Evolutionary conservation across 169 alveolate species (phyloP).

Genomic region (Cryptosporidium sp.): DNA sequence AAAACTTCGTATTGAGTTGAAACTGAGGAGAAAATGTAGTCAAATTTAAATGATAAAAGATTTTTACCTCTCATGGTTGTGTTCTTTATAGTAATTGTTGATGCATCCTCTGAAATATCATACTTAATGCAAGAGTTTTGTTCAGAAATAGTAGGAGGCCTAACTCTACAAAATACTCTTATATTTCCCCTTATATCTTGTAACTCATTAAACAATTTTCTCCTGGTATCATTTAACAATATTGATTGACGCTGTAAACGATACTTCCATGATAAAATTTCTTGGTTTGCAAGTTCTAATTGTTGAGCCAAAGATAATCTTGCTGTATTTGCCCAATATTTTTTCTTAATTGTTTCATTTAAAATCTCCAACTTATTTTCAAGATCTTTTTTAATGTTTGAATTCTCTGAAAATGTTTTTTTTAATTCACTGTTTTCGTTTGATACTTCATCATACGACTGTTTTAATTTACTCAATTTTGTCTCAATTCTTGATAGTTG

Average conservation of each 20-base stretch:
- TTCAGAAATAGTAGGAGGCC: slow-evolving; percentile 76
- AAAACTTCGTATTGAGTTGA: slow-evolving; percentile 81
- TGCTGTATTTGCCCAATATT: slow-evolving; percentile 71
- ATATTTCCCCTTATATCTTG: slow-evolving; percentile 83
- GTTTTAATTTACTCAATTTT: not conserved
- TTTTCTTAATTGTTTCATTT: slow-evolving; percentile 53
- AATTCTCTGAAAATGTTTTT: not conserved
- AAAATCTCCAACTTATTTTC: slow-evolving; percentile 18
- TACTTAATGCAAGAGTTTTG: slow-evolving; percentile 43
- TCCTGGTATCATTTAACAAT: slow-evolving; percentile 68
- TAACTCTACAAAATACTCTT: slow-evolving; percentile 82
- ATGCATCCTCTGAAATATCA: slow-evolving; percentile 71
- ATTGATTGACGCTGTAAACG: slow-evolving; percentile 41
- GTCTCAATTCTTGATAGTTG: slow-evolving; percentile 35
- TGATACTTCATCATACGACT: not conserved
- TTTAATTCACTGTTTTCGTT: not conserved
- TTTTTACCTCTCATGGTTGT: slow-evolving; percentile 4
- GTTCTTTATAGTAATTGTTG: slow-evolving; percentile 68
- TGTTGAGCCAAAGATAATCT: slow-evolving; percentile 68
- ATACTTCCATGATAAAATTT: slow-evolving; percentile 54
- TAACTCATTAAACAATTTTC: slow-evolving; percentile 76
- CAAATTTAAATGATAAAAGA: slow-evolving; percentile 79
- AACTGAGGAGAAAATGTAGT: slow-evolving; percentile 80
- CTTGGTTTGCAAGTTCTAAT: slow-evolving; percentile 73
- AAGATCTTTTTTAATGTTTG: not conserved